These are phyloP conservation scores for Didymella exigua DNA, from an alignment of 2,329 filamentous ascomycete genomes.

Conservation along the genomic window DNA sequence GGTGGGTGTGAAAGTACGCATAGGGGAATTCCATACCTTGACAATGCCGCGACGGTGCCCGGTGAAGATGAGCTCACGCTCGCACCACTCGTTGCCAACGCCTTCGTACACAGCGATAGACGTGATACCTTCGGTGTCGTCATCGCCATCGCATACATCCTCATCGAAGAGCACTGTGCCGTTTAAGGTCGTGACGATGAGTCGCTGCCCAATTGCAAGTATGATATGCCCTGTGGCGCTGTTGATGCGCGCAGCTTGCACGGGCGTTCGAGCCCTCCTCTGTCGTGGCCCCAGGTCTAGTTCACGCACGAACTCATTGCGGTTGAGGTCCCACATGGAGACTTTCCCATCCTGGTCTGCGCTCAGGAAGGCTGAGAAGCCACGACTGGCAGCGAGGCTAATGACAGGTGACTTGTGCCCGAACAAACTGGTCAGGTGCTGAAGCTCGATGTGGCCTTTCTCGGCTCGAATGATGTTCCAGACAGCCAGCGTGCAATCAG, in stretches of 20 bases:
- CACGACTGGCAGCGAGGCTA: conserved; percentile 81
- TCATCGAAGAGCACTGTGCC: conserved; percentile 82
- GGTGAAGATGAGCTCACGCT: conserved; percentile 84
- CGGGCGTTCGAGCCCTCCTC: conserved; percentile 29
- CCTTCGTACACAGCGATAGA: conserved; percentile 94
- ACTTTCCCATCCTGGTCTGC: conserved; percentile 81
- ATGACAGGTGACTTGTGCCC: conserved; percentile 87
- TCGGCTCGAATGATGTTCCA: conserved; percentile 75
- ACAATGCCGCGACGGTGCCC: conserved; percentile 84
- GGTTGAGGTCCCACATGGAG: conserved; percentile 93
- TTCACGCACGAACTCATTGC: conserved; percentile 81
- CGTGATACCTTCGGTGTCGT: conserved; percentile 71
- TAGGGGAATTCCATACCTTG: conserved; percentile 57
- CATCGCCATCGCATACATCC: conserved; percentile 71
- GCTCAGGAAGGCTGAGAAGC: conserved; percentile 86
- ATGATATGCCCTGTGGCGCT: conserved; percentile 90
- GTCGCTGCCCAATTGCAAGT: conserved; percentile 75
- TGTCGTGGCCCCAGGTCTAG: conserved; percentile 56
- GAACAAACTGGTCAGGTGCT: conserved; percentile 80
- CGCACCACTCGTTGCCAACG: conserved; percentile 86
- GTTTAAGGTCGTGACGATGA: conserved; percentile 86
- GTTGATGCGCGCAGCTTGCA: conserved; percentile 82
- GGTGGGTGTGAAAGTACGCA: background rate
- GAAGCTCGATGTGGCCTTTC: conserved; percentile 69
- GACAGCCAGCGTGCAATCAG: conserved; percentile 88